These are phyloP conservation scores for Cladosporium velox DNA, from an alignment of 2,329 filamentous ascomycete species.

Conservation along the genomic window DNA sequence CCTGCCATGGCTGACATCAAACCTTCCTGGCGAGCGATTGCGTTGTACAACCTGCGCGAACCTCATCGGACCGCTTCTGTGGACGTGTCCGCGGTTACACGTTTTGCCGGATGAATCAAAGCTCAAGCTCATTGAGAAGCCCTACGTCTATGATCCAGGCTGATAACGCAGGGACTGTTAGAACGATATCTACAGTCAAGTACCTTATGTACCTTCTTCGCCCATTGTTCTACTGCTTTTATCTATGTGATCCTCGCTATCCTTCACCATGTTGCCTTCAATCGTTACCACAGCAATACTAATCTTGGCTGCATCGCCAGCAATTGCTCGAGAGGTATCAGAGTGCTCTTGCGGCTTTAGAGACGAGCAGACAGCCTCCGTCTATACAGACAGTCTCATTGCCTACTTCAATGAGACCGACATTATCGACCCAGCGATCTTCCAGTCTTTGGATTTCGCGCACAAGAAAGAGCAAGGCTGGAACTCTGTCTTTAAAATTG, in stretches of 20 bases:
- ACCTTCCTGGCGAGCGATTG: neutral
- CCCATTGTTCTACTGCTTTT: neutral
- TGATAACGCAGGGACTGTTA: neutral
- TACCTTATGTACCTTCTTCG: neutral
- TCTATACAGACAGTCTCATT: slow-evolving; percentile 51
- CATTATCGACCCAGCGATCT: slow-evolving; percentile 32
- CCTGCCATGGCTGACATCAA: neutral
- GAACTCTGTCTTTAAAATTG: slow-evolving; percentile 46
- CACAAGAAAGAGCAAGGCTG: slow-evolving; percentile 49
- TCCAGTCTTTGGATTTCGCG: slow-evolving; percentile 42
- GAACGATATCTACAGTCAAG: neutral
- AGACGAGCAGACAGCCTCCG: slow-evolving; percentile 37
- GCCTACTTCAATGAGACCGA: slow-evolving; percentile 52
- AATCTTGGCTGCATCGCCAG: neutral
- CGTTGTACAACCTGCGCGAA: neutral
- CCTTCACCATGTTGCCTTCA: neutral
- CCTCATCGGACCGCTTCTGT: neutral
- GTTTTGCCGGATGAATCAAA: neutral
- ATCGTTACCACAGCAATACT: neutral
- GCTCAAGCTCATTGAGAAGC: neutral
- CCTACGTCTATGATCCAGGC: neutral
- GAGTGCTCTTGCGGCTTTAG: slow-evolving; percentile 48
- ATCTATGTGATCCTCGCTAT: neutral
- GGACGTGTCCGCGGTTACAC: neutral
- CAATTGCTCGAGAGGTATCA: neutral